Percentiles rank a stretch among this genome's conserved stretches.
phyloP scores from a whole-genome alignment of 2,329 filamentous ascomycete genomes.

The Trichoderma harzianum region DNA sequence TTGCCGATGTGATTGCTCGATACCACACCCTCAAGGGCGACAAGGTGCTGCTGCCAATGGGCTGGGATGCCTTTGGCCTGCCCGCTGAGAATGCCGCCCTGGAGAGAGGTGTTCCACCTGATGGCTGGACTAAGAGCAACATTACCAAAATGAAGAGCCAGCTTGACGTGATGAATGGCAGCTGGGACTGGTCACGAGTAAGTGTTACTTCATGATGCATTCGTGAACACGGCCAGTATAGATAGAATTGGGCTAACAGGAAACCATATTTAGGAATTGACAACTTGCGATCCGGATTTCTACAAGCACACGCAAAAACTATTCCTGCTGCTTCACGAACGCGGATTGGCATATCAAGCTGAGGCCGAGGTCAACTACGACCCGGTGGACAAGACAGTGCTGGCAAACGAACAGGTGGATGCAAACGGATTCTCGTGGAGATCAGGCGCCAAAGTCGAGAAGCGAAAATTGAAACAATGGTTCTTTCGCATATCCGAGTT shows the following conservation, averaged over 20 bases:
- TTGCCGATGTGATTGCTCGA: conserved; percentile 79
- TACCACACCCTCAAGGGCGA: conserved; percentile 72
- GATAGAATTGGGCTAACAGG: not conserved
- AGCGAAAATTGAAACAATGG: conserved; percentile 79
- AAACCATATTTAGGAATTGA: conserved; percentile 60
- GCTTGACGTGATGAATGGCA: conserved; percentile 72
- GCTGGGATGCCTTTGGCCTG: conserved; percentile 89
- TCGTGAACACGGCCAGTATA: not conserved
- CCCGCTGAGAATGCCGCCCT: conserved; percentile 91
- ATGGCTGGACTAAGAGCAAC: conserved; percentile 74
- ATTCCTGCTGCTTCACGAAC: conserved; percentile 72
- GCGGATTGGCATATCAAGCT: conserved; percentile 76
- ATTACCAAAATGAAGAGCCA: conserved; percentile 84
- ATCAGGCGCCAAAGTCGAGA: conserved; percentile 80
- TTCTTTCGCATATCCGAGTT: conserved; percentile 82
- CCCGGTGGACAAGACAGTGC: conserved; percentile 81
- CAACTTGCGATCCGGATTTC: conserved; percentile 79
- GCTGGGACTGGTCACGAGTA: conserved; percentile 81
- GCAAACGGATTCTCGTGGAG: conserved; percentile 81
- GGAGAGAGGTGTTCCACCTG: conserved; percentile 74
- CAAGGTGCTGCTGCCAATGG: conserved; percentile 81
- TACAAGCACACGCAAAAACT: conserved; percentile 88
- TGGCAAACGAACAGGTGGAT: conserved; percentile 94
- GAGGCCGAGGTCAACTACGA: conserved; percentile 88
- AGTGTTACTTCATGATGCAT: conserved; percentile 31